These are phyloP conservation scores for Jamesozyma piceae DNA, from an alignment of 805 yeast genomes.

Conservation along the genomic window DNA sequence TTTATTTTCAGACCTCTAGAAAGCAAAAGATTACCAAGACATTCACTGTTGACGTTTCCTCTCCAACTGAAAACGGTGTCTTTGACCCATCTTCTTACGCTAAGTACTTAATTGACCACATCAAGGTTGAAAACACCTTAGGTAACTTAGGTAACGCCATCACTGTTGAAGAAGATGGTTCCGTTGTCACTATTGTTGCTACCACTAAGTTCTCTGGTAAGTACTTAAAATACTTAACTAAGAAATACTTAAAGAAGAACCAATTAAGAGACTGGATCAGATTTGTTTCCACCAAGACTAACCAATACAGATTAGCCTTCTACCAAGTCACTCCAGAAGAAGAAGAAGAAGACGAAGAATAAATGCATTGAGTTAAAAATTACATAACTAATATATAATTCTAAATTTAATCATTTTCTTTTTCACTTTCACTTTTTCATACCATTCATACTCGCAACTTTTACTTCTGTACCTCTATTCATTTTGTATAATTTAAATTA, in stretches of 20 bases:
- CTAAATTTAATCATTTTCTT: not conserved
- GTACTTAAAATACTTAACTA: conserved; percentile 98
- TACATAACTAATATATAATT: not conserved
- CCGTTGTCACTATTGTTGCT: conserved; percentile 80
- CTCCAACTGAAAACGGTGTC: conserved; percentile 95
- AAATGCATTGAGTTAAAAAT: conserved; percentile 30
- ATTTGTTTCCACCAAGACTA: conserved; percentile 90
- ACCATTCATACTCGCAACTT: too few relatives aligned
- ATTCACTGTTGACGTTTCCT: conserved; percentile 91
- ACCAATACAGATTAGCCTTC: conserved; percentile 96
- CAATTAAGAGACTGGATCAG: conserved; percentile 99
- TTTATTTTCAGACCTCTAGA: conserved; percentile 56
- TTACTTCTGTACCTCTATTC: not conserved
- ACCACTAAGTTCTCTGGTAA: conserved; percentile 97
- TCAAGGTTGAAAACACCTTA: conserved; percentile 93
- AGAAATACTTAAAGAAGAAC: conserved; percentile 99
- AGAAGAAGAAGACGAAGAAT: conserved; percentile 68
- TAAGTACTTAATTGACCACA: conserved; percentile 97
- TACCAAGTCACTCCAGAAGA: conserved; percentile 91
- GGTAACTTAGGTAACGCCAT: conserved; percentile 96
- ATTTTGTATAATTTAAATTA: not conserved
- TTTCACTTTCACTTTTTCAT: not conserved
- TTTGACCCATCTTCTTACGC: conserved; percentile 96
- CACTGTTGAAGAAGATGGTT: conserved; percentile 81
- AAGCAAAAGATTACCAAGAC: conserved; percentile 76